Evolutionary conservation across 1,139 yeast species (phyloP).

Genomic region (Wickerhamomyces sp.): DNA sequence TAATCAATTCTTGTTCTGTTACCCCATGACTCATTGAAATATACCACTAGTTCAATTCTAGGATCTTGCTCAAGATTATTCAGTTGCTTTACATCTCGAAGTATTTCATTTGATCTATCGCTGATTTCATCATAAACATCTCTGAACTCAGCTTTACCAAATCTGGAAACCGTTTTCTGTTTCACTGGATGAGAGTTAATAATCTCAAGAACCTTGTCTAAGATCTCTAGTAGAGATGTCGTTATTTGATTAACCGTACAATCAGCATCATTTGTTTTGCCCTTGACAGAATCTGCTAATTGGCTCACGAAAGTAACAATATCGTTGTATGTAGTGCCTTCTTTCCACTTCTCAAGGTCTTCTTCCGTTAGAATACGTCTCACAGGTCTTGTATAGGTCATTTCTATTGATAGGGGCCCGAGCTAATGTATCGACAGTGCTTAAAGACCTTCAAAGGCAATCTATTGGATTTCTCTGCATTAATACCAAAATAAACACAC

Average conservation of each 20-base stretch:
- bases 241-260: constrained; percentile 32
- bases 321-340: constrained; percentile 44
- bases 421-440: no score
- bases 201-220: constrained; percentile 42
- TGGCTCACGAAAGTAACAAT: constrained; percentile 51
- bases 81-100: constrained; percentile 22
- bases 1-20: constrained; percentile 83
- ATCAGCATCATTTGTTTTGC: constrained; percentile 49
- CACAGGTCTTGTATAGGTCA: constrained; percentile 32
- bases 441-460: no score
- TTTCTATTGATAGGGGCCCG: no score
- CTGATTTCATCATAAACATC: constrained; percentile 74
- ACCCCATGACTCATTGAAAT: constrained; percentile 77
- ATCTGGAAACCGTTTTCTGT: constrained; percentile 62
- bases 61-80: constrained; percentile 22
- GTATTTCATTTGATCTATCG: constrained; percentile 27
- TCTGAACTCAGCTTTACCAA: constrained; percentile 87
- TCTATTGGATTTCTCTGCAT: no score
- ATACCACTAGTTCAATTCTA: constrained; percentile 41
- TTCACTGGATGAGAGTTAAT: constrained; percentile 63
- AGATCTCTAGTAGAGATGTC: constrained; percentile 32
- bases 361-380: constrained; percentile 53
- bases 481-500: no score
- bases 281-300: constrained; percentile 66
- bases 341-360: constrained; percentile 65